These are phyloP conservation scores for Myxozyma neotropica DNA, from an alignment of 805 yeast species.

Conservation along the genomic window DNA sequence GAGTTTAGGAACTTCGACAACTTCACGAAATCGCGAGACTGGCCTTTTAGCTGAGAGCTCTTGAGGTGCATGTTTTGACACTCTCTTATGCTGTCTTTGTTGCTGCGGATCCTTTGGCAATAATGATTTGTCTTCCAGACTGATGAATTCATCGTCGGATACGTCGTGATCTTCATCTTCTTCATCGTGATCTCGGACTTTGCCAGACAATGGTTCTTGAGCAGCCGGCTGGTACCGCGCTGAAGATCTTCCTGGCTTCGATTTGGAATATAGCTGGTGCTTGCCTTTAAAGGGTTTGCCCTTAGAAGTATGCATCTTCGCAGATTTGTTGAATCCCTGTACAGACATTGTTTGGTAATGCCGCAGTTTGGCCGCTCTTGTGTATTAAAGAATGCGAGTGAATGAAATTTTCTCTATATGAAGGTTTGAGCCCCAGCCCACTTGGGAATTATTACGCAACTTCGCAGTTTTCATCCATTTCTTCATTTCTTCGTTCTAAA, in stretches of 20 bases:
- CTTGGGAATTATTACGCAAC: no score
- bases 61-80: conserved; percentile 81
- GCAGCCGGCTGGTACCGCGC: no score
- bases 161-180: neutral
- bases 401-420: neutral
- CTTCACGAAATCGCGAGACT: conserved; percentile 68
- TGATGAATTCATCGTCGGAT: neutral
- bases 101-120: neutral
- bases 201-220: neutral
- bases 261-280: neutral
- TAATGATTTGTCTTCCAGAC: neutral
- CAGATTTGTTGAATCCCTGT: neutral
- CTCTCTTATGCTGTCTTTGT: conserved; percentile 15
- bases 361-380: neutral
- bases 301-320: neutral
- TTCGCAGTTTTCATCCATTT: no score
- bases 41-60: conserved; percentile 75
- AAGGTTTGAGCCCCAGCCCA: no score
- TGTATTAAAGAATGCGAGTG: neutral
- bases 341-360: neutral
- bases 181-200: neutral
- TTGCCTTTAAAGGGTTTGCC: neutral
- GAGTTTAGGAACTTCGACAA: conserved; percentile 50
- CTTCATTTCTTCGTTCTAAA: no score
- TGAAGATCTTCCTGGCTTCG: neutral